These are phyloP conservation scores for Starmerella tilneyi DNA, from an alignment of 805 yeast species.

Conservation along the genomic window DNA sequence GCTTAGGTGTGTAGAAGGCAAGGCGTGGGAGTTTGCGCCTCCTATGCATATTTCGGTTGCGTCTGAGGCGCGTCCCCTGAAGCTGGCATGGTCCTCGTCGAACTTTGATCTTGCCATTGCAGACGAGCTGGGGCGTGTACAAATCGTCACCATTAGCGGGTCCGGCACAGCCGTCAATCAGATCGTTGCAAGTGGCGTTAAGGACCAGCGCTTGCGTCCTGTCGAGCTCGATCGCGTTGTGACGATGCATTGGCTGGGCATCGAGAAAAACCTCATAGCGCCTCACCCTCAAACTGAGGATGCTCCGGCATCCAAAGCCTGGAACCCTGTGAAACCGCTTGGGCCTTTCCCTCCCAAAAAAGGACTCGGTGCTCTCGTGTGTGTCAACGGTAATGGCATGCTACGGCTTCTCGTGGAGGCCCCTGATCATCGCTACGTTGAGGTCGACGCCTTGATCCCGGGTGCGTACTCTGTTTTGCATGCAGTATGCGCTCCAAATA, in stretches of 20 bases:
- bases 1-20: slow-evolving; percentile 65
- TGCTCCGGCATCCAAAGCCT: slow-evolving; percentile 30
- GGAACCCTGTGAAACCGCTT: slow-evolving; percentile 39
- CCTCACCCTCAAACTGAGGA: slow-evolving; percentile 16
- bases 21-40: slow-evolving; percentile 63
- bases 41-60: slow-evolving; percentile 36
- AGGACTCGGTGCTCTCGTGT: slow-evolving; percentile 61
- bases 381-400: slow-evolving; percentile 53
- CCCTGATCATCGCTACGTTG: slow-evolving; percentile 22
- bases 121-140: slow-evolving; percentile 59
- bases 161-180: slow-evolving; percentile 23
- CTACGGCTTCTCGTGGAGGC: slow-evolving; percentile 49
- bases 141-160: slow-evolving; percentile 35
- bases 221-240: slow-evolving; percentile 31
- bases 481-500: slow-evolving; percentile 25
- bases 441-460: slow-evolving; percentile 23
- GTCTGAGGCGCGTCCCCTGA: slow-evolving; percentile 21
- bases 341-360: slow-evolving; percentile 60
- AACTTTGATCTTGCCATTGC: slow-evolving; percentile 75
- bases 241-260: slow-evolving; percentile 61
- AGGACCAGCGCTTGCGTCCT: slow-evolving; percentile 24
- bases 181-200: slow-evolving; percentile 24
- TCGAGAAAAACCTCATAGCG: slow-evolving; percentile 48
- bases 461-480: slow-evolving; percentile 25
- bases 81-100: slow-evolving; percentile 62